phyloP scores from a whole-genome alignment of 1,139 yeast genomes.

The Arxiozyma bovina region DNA sequence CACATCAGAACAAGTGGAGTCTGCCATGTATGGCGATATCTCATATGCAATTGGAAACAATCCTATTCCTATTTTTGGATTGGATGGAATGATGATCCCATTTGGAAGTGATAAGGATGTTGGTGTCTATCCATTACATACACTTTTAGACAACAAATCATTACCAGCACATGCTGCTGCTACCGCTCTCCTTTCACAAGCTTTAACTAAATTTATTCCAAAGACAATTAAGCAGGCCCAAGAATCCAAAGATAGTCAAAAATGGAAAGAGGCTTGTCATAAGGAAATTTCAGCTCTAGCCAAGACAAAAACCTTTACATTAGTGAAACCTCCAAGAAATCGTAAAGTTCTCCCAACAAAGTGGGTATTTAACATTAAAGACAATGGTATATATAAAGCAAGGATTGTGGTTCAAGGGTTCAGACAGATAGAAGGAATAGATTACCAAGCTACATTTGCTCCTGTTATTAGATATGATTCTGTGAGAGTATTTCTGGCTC shows the following conservation, averaged over 20 bases:
- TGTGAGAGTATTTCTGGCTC: slow-evolving; percentile 14
- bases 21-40: too few species aligned
- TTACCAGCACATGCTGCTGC: too few species aligned
- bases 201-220: neutral
- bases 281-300: neutral
- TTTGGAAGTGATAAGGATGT: too few species aligned
- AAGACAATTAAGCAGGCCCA: neutral
- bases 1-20: too few species aligned
- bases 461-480: slow-evolving; percentile 20
- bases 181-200: neutral
- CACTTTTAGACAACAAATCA: too few species aligned
- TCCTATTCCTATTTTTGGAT: too few species aligned
- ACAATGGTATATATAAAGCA: slow-evolving; percentile 14
- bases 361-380: slow-evolving; percentile 17
- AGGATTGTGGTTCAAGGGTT: slow-evolving; percentile 19
- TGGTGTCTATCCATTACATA: too few species aligned
- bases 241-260: neutral
- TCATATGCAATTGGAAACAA: too few species aligned
- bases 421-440: slow-evolving; percentile 20
- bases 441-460: slow-evolving; percentile 22
- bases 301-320: neutral
- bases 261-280: neutral
- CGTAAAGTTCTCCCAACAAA: neutral
- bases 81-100: too few species aligned
- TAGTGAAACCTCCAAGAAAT: neutral